Evolutionary conservation across 371 early-diverging fungal species (phyloP).

Genomic region (Actinomucor elegans): DNA sequence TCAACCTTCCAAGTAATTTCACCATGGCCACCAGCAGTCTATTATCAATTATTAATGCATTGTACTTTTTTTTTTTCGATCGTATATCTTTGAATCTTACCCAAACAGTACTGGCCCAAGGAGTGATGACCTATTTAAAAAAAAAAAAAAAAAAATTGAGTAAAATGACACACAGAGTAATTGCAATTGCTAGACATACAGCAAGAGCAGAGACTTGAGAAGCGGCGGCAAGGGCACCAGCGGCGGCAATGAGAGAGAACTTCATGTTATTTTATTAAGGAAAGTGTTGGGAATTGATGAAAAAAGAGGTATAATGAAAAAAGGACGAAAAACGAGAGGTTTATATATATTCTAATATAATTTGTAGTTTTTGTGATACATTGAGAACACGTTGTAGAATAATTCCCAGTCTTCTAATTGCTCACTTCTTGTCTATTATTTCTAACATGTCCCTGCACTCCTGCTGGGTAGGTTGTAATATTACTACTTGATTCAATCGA

Average conservation of each 20-base stretch:
- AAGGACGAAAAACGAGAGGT: neutral
- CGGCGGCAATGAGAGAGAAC: conserved; percentile 20
- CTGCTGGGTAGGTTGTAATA: conserved; percentile 19
- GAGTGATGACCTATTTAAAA: conserved; percentile 37
- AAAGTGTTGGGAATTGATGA: conserved; percentile 8
- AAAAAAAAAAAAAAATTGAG: conserved; percentile 1
- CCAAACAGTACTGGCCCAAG: conserved; percentile 42
- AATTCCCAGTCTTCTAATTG: conserved; percentile 12
- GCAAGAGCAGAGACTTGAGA: conserved; percentile 25
- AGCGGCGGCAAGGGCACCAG: conserved; percentile 22
- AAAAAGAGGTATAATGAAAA: conserved; percentile 3
- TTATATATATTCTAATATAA: conserved; percentile 3
- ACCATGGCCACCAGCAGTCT: conserved; percentile 44
- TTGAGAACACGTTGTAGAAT: conserved; percentile 24
- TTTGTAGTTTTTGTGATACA: conserved; percentile 26
- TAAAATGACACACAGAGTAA: too few species aligned
- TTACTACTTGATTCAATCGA: conserved; percentile 17
- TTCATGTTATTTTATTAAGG: conserved; percentile 23
- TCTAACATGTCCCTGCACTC: conserved; percentile 25
- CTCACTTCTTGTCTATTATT: conserved; percentile 8
- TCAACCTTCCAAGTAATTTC: conserved; percentile 43
- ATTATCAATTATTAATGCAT: too few species aligned
- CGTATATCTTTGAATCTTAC: too few species aligned
- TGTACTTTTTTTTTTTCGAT: too few species aligned
- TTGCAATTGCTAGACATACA: too few species aligned